These are phyloP conservation scores for Trametes sp. DNA, from an alignment of 1,284 basidiomycete species.

Conservation along the genomic window DNA sequence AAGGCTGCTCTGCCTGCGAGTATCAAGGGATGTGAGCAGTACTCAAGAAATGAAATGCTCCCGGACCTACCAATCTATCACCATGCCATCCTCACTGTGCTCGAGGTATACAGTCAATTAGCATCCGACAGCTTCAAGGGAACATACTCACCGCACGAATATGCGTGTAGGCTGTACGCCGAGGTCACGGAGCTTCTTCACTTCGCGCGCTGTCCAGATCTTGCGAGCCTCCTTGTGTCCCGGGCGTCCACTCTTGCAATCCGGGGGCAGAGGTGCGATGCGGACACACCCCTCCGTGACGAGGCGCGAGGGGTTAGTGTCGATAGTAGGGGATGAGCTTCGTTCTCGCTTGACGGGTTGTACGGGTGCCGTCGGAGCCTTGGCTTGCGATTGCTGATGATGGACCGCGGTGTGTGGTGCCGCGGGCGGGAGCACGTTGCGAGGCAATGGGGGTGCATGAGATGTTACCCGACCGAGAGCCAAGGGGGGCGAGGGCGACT, in stretches of 20 bases:
- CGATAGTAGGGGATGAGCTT: slow-evolving; percentile 33
- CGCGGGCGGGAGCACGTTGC: background rate
- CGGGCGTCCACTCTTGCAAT: slow-evolving; percentile 28
- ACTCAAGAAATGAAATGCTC: background rate
- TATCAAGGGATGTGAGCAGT: background rate
- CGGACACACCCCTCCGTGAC: slow-evolving; percentile 36
- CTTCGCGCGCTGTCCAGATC: slow-evolving; percentile 30
- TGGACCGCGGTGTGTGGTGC: background rate
- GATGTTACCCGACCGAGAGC: no score
- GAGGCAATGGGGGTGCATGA: background rate
- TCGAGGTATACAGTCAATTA: background rate
- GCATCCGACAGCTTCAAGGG: no score
- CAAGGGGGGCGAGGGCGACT: no score
- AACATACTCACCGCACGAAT: slow-evolving; percentile 35
- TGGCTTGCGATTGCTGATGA: background rate
- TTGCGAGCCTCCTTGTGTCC: slow-evolving; percentile 32
- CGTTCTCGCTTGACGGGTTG: slow-evolving; percentile 38
- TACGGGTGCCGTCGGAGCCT: background rate
- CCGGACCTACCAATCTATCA: slow-evolving; percentile 41
- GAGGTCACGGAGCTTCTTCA: slow-evolving; percentile 26
- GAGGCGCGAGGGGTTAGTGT: slow-evolving; percentile 8
- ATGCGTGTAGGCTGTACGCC: slow-evolving; percentile 31
- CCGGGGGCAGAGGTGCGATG: slow-evolving; percentile 35
- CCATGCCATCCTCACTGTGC: slow-evolving; percentile 41
- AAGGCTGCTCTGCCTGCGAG: slow-evolving; percentile 28